Percentiles rank a stretch among this genome's conserved stretches.
phyloP scores from a whole-genome alignment of 2,329 filamentous ascomycete genomes.

The Cadophora malorum region DNA sequence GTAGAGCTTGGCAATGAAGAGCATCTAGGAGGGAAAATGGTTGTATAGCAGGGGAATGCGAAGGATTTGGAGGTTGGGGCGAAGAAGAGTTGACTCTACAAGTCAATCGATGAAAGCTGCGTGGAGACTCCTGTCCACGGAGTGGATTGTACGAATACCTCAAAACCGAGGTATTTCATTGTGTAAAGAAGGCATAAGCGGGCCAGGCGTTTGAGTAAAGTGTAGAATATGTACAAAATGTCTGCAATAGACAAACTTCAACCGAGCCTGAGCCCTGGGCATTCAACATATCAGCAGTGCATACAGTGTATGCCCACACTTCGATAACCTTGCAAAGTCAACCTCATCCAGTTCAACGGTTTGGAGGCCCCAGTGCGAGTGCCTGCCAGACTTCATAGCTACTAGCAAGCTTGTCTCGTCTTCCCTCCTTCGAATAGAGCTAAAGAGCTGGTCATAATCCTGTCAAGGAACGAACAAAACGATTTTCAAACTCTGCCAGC shows the following conservation, averaged over 20 bases:
- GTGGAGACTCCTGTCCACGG: neutral
- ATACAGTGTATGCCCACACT: neutral
- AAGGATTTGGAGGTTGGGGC: neutral
- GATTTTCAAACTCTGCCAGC: too few species aligned
- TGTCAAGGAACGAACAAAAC: too few species aligned
- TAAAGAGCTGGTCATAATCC: too few species aligned
- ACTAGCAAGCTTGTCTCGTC: too few species aligned
- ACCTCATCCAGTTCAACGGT: too few species aligned
- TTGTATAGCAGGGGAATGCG: neutral
- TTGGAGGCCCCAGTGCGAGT: too few species aligned
- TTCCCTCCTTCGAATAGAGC: too few species aligned
- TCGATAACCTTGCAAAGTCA: too few species aligned
- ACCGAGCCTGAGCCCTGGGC: neutral
- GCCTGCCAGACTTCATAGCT: too few species aligned
- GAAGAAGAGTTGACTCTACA: neutral
- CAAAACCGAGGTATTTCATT: slow-evolving; percentile 22
- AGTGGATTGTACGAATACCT: slow-evolving; percentile 22
- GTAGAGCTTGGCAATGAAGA: slow-evolving; percentile 24
- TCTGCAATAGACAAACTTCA: slow-evolving; percentile 14
- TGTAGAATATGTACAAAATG: slow-evolving; percentile 34
- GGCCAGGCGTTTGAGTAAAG: slow-evolving; percentile 24
- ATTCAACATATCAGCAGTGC: neutral
- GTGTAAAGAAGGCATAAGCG: slow-evolving; percentile 25
- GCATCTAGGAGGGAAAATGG: neutral
- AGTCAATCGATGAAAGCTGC: neutral